Conservation (phyloP, 1,139 yeast genomes). For the Candida glucosophila region DNA sequence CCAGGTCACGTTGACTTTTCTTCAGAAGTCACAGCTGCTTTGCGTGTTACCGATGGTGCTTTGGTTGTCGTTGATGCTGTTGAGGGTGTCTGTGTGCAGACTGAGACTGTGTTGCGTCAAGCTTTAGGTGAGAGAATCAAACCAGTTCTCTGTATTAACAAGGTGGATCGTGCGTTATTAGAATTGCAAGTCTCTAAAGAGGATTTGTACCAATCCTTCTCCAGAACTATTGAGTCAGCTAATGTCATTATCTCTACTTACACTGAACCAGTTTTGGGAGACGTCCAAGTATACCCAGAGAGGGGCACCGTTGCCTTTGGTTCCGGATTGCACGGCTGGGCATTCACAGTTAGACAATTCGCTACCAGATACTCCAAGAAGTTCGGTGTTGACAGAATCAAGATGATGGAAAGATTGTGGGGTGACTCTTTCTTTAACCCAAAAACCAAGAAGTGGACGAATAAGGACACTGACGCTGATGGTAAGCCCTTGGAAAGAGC, state of each 20-base stretch:
- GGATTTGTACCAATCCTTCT: conserved; percentile 95
- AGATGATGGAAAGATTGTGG: conserved; percentile 99
- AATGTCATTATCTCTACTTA: conserved; percentile 97
- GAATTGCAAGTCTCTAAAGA: conserved; percentile 99
- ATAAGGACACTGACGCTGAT: conserved; percentile 91
- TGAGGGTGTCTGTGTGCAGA: conserved; percentile 99
- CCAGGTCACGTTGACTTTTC: conserved; percentile 99
- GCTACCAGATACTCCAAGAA: conserved; percentile 98
- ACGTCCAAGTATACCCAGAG: conserved; percentile 98
- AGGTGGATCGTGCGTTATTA: conserved; percentile 98
- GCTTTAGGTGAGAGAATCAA: conserved; percentile 98
- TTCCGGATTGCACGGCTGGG: conserved; percentile 99
- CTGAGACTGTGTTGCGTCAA: conserved; percentile 99
- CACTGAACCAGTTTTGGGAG: conserved; percentile 87
- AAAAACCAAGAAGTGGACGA: conserved; percentile 99
- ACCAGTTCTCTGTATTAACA: conserved; percentile 98
- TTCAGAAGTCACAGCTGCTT: conserved; percentile 99
- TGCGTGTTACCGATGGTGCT: conserved; percentile 99
- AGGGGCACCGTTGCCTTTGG: conserved; percentile 99
- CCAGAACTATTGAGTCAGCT: conserved; percentile 98
- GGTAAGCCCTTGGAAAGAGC: conserved; percentile 98
- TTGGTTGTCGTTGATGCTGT: conserved; percentile 98
- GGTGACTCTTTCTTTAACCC: conserved; percentile 99
- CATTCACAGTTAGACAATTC: conserved; percentile 98
- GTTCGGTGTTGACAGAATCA: conserved; percentile 96